phyloP scores from a whole-genome alignment of 2,329 filamentous ascomycete species.

The Aspergillus clavatus region DNA sequence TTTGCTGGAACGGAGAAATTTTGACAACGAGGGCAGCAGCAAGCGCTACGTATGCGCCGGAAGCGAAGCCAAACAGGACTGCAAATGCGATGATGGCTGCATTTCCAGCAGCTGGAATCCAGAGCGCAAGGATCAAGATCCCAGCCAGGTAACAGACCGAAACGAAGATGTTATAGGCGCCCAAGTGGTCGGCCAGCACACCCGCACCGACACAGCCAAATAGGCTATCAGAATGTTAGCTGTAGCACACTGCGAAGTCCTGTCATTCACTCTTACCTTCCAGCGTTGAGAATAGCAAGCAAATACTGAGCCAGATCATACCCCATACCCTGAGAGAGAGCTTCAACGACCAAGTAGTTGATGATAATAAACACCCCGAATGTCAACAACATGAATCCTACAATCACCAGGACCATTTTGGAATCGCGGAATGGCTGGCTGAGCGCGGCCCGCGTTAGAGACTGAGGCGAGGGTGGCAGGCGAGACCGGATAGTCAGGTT shows the following conservation, averaged over 20 bases:
- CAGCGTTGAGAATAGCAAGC: constrained; percentile 19
- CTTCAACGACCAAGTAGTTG: constrained; percentile 17
- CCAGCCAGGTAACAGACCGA: constrained; percentile 5
- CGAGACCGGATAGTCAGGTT: constrained; percentile 50
- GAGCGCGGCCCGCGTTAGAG: constrained; percentile 4
- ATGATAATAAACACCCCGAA: constrained; percentile 29
- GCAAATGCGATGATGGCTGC: constrained; percentile 58
- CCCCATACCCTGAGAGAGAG: constrained; percentile 13
- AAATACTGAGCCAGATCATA: constrained; percentile 15
- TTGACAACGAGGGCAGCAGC: constrained; percentile 56
- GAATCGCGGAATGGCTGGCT: constrained; percentile 22
- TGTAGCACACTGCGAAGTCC: no score
- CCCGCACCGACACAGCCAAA: constrained; percentile 16
- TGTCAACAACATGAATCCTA: constrained; percentile 23
- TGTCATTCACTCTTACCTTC: no score
- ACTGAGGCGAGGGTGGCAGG: constrained; percentile 28
- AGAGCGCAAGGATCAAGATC: constrained; percentile 14
- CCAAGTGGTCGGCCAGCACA: constrained; percentile 14
- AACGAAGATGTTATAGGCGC: constrained; percentile 17
- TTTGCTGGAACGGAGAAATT: constrained; percentile 61
- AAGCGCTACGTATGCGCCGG: constrained; percentile 59
- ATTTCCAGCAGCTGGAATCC: constrained; percentile 39
- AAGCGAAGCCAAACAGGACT: constrained; percentile 60
- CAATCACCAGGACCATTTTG: constrained; percentile 18
- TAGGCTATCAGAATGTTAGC: no score